Evolutionary conservation across 2,329 filamentous ascomycete species (phyloP).

Genomic region (Nigrospora osmanthi): DNA sequence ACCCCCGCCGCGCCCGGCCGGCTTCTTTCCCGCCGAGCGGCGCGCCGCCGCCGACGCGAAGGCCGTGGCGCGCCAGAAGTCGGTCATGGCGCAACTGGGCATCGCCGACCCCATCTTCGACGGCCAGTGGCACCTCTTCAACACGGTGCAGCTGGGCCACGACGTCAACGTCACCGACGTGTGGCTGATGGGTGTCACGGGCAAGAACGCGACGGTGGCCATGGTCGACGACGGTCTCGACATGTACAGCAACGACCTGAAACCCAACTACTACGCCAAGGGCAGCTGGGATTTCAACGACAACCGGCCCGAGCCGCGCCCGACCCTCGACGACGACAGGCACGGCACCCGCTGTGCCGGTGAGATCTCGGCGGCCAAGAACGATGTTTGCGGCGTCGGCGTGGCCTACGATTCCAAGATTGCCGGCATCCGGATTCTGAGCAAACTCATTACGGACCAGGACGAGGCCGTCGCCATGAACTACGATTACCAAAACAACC

Average conservation of each 20-base stretch:
- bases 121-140: constrained; percentile 94
- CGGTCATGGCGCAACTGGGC: constrained; percentile 56
- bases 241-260: constrained; percentile 89
- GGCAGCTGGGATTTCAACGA: constrained; percentile 98
- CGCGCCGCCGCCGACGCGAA: constrained; percentile 21
- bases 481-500: constrained; percentile 82
- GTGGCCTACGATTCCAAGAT: constrained; percentile 90
- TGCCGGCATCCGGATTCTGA: constrained; percentile 86
- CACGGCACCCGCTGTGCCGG: constrained; percentile 94
- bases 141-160: constrained; percentile 71
- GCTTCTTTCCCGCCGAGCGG: constrained; percentile 13
- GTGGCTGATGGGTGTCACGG: constrained; percentile 86
- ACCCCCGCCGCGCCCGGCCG: constrained; percentile 29
- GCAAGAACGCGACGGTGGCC: constrained; percentile 79
- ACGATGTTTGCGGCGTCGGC: constrained; percentile 90
- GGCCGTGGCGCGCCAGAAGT: constrained; percentile 49
- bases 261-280: constrained; percentile 85
- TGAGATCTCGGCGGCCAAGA: constrained; percentile 85
- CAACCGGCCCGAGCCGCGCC: constrained; percentile 66
- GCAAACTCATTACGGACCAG: constrained; percentile 80
- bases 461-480: constrained; percentile 92
- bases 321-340: constrained; percentile 73
- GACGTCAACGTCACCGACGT: constrained; percentile 95
- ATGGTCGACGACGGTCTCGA: constrained; percentile 96
- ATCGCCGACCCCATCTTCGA: constrained; percentile 88